Percentiles rank a stretch among this genome's conserved stretches.
These are phyloP conservation scores for Panicum hallii DNA, from an alignment of 202 grass and related monocot genomes.

Conservation along the genomic window DNA sequence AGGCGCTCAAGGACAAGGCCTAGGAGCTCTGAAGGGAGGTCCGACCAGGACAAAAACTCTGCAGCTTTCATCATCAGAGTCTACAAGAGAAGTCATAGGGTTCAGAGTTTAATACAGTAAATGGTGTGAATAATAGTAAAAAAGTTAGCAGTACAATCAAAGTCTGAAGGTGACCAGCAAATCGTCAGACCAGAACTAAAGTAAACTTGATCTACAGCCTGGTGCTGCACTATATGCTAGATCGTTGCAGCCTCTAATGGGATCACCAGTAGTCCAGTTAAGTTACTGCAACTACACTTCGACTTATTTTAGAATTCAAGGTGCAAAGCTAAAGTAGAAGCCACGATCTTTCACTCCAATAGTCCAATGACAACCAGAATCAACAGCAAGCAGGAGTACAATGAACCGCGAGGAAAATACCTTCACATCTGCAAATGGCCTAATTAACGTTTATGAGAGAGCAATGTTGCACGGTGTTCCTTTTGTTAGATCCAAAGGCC, in stretches of 20 bases:
- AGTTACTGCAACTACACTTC: neutral
- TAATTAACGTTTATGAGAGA: neutral
- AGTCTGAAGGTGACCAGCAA: neutral
- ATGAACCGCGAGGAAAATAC: neutral
- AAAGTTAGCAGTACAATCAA: neutral
- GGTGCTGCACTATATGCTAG: neutral
- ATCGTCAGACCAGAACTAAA: neutral
- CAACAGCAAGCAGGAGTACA: neutral
- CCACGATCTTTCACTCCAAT: neutral
- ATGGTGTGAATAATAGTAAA: neutral
- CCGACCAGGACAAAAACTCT: neutral
- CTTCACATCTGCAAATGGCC: neutral
- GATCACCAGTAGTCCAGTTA: neutral
- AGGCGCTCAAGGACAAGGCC: slow-evolving; percentile 13
- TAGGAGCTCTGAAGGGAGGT: neutral
- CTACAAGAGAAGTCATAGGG: neutral
- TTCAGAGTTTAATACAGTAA: neutral
- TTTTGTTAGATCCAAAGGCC: neutral
- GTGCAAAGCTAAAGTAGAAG: neutral
- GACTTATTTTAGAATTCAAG: neutral
- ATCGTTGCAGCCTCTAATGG: neutral
- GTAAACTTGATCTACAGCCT: neutral
- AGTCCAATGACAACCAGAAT: neutral
- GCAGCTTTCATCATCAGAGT: neutral
- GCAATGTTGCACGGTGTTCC: neutral